phyloP scores from a whole-genome alignment of 371 early-diverging fungal species.

The Ordospora pajunii region DNA sequence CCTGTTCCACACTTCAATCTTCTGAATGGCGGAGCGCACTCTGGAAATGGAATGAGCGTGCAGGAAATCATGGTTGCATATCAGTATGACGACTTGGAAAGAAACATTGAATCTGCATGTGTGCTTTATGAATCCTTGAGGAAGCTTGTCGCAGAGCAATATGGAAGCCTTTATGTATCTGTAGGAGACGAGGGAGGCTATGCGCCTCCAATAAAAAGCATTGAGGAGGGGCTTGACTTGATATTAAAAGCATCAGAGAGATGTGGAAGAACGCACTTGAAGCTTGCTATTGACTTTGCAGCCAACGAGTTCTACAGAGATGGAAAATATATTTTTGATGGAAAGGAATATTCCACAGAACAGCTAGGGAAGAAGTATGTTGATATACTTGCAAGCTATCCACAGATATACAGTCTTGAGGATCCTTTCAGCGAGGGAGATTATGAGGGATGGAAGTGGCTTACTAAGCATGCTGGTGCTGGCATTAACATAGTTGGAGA shows the following conservation, averaged over 20 bases:
- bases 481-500: slow-evolving; percentile 85
- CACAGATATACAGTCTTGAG: slow-evolving; percentile 77
- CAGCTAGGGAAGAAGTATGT: slow-evolving; percentile 74
- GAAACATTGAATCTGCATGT: slow-evolving; percentile 58
- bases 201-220: slow-evolving; percentile 89
- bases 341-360: slow-evolving; percentile 72
- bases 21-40: slow-evolving; percentile 95
- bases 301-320: slow-evolving; percentile 69
- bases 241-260: slow-evolving; percentile 73
- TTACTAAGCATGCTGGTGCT: slow-evolving; percentile 65
- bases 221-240: slow-evolving; percentile 80
- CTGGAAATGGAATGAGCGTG: slow-evolving; percentile 94
- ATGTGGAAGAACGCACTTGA: slow-evolving; percentile 80
- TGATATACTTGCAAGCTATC: slow-evolving; percentile 74
- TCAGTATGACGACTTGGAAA: slow-evolving; percentile 6
- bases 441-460: slow-evolving; percentile 76
- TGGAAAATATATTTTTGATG: slow-evolving; percentile 85
- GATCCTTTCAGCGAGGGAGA: slow-evolving; percentile 99
- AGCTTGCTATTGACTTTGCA: slow-evolving; percentile 93
- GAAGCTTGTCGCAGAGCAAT: slow-evolving; percentile 83
- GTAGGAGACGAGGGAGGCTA: slow-evolving; percentile 99
- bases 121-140: slow-evolving; percentile 88
- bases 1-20: slow-evolving; percentile 96
- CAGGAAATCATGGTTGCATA: slow-evolving; percentile 94
- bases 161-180: slow-evolving; percentile 74